Base-by-base conservation (phyloP, 495 filamentous ascomycete species). In the Saxophila tyrrhenica region DNA sequence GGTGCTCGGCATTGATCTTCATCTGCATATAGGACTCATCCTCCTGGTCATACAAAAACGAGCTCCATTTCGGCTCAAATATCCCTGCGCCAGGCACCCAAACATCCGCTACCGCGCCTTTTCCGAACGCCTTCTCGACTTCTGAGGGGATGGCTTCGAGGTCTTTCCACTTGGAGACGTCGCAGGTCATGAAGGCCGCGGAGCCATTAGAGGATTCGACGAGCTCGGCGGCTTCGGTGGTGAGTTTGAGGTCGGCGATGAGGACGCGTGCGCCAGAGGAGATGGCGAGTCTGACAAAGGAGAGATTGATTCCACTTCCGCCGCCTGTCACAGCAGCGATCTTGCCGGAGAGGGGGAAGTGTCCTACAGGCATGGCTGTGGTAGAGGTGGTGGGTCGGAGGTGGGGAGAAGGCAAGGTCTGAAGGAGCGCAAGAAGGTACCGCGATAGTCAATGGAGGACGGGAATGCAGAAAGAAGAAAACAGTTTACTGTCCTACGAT, bases 81-180 rank as follows among this genome's bases (percentile, higher is more conserved):
- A 58, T 48, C 22, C 50, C 55, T n/a, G 55, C 55, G 8, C 50
- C 49, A 3, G 55, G 39, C 2, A 58, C 51, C 50, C 55, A 58
- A 22, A 53, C 45, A 32, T 58, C 55, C 29, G 55, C 55, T 39
- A 58, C 49, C 2, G 49, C 50, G 21, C 72, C 75, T 16, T 39
- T 21, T n/a, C 74, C 75, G 55, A 86, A 83, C 25, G 75, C 73
- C 54, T 63, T 63, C 45, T 70, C 65, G 0, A 75, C 75, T 1
- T 71, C 69, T 20, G 74, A 65, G 46, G 85, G 83, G 69, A 83
- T 76, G 8, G 64, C 56, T 49, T 77, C 70, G 2, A 86, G 73
- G 25, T 84, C 69, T 3, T 60, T 46, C 59, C 70, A 65, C 29
- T 65, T 54, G 8, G 66, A 53, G 10, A 71, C 69, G 53, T 72